Evolutionary conservation across 495 filamentous ascomycete species (phyloP).

Genomic region (Cetradonia linearis): DNA sequence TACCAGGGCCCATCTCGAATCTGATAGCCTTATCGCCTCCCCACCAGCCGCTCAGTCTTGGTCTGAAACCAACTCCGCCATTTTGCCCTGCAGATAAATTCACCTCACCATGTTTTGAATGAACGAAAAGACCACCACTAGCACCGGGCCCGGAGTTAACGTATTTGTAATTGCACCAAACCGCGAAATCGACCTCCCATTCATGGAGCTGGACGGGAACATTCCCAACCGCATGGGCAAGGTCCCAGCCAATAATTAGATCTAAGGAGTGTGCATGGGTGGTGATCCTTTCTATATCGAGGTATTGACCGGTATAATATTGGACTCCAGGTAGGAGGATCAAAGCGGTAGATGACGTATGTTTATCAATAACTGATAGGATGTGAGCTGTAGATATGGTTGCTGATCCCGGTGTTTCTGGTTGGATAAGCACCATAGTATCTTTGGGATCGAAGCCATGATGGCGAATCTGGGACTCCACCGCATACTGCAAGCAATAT

Average conservation of each 20-base stretch:
- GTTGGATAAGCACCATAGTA: slow-evolving; percentile 69
- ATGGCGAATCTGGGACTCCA: slow-evolving; percentile 76
- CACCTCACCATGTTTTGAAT: slow-evolving; percentile 57
- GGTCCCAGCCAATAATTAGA: slow-evolving; percentile 85
- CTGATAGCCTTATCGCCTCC: slow-evolving; percentile 65
- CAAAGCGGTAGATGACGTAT: slow-evolving; percentile 67
- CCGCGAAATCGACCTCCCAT: slow-evolving; percentile 93
- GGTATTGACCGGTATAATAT: slow-evolving; percentile 86
- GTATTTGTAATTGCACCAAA: slow-evolving; percentile 98
- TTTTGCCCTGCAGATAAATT: slow-evolving; percentile 32
- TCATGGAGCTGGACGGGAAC: slow-evolving; percentile 73
- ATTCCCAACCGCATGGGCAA: slow-evolving; percentile 91
- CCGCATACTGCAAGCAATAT: slow-evolving; percentile 56
- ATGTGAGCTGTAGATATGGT: slow-evolving; percentile 64
- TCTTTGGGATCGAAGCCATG: slow-evolving; percentile 58
- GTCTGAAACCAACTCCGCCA: slow-evolving; percentile 35
- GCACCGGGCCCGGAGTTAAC: slow-evolving; percentile 83
- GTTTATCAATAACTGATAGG: slow-evolving; percentile 59
- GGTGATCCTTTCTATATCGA: slow-evolving; percentile 82
- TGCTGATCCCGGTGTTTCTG: slow-evolving; percentile 39
- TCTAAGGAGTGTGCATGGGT: slow-evolving; percentile 61
- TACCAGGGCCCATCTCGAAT: slow-evolving; percentile 66
- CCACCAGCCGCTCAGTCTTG: slow-evolving; percentile 82
- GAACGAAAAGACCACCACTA: slow-evolving; percentile 81
- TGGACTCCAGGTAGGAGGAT: slow-evolving; percentile 85